Percentiles rank a stretch among this genome's conserved stretches.
Conservation (phyloP, 192 early-diverging fungal species). For the Entomortierella parvispora region DNA sequence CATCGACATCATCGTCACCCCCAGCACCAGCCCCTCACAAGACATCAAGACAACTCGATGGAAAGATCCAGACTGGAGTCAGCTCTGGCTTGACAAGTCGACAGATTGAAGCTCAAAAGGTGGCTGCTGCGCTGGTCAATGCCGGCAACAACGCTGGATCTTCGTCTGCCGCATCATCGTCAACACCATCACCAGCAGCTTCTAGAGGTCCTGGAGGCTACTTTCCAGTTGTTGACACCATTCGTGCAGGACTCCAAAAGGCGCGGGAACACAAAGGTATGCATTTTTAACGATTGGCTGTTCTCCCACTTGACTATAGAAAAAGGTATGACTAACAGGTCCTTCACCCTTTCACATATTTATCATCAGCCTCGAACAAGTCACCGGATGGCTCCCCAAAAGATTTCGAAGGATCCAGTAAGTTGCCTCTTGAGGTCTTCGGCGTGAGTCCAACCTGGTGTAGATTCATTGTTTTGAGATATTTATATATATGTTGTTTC, state of each 20-base stretch:
- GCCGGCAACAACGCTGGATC: neutral
- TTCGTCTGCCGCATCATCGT: neutral
- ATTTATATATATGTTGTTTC: neutral
- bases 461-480: too few species aligned
- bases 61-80: neutral
- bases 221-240: constrained; percentile 38
- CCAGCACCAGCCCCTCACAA: constrained; percentile 1
- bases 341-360: neutral
- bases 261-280: constrained; percentile 8
- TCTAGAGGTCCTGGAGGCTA: constrained; percentile 22
- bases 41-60: constrained; percentile 21
- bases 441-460: too few species aligned
- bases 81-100: too few species aligned
- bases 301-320: neutral
- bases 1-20: constrained; percentile 1
- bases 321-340: too few species aligned
- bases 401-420: constrained; percentile 14
- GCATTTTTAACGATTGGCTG: neutral
- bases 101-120: too few species aligned
- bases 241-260: constrained; percentile 19
- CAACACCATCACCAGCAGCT: neutral
- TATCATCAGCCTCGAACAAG: constrained; percentile 1
- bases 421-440: too few species aligned
- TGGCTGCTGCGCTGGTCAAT: too few species aligned
- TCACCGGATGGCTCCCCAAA: constrained; percentile 6